phyloP scores from a whole-genome alignment of 116 monocot genomes.

The Zostera marina region DNA sequence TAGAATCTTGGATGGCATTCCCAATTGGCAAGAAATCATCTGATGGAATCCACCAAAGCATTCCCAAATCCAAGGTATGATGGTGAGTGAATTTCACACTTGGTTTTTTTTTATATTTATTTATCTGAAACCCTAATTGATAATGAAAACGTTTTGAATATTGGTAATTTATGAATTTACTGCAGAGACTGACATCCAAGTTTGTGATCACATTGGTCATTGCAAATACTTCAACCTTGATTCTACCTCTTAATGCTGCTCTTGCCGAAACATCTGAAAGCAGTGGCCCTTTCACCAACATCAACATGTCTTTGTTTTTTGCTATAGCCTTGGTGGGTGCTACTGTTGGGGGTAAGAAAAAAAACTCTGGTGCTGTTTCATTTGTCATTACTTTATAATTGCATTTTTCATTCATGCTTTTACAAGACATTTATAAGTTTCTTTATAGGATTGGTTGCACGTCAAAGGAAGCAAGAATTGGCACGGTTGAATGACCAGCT shows the following conservation, averaged over 20 bases:
- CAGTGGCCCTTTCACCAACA: conserved; percentile 43
- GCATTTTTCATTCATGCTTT: too few species aligned
- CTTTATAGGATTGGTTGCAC: too few species aligned
- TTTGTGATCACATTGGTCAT: conserved; percentile 23
- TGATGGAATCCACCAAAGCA: conserved; percentile 4
- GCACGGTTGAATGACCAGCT: not conserved
- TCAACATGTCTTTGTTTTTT: conserved; percentile 80
- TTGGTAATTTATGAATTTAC: not conserved
- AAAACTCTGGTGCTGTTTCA: too few species aligned
- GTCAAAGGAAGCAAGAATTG: too few species aligned
- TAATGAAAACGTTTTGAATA: too few species aligned
- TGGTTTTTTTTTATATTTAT: too few species aligned
- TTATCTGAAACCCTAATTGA: not conserved
- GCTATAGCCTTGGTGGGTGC: conserved; percentile 74
- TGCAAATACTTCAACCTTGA: conserved; percentile 20
- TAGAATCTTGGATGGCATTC: too few species aligned
- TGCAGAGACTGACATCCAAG: conserved; percentile 6
- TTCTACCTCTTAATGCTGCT: conserved; percentile 39
- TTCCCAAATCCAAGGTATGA: conserved; percentile 49
- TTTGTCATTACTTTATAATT: too few species aligned
- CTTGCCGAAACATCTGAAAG: conserved; percentile 67
- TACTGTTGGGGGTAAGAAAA: conserved; percentile 69
- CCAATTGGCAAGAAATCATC: not conserved
- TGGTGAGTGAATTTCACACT: not conserved
- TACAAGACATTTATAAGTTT: too few species aligned